Percentiles rank a stretch among this genome's conserved stretches.
phyloP scores from a whole-genome alignment of 192 early-diverging fungal genomes.

The Polychytrium aggregatum region DNA sequence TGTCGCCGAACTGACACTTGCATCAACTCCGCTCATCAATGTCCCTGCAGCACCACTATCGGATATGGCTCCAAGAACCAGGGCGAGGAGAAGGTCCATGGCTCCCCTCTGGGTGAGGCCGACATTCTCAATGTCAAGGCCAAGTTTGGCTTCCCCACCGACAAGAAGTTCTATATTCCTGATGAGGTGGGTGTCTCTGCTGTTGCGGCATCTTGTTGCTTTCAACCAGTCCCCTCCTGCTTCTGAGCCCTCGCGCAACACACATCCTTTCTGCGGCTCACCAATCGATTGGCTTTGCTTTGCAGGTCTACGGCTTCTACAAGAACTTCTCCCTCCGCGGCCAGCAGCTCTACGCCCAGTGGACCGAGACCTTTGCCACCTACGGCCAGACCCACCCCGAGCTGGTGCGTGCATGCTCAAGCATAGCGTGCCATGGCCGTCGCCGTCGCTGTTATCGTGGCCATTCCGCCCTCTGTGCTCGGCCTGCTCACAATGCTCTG shows the following conservation, averaged over 20 bases:
- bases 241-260: background rate
- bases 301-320: slow-evolving; percentile 33
- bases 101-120: slow-evolving; percentile 64
- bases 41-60: slow-evolving; percentile 64
- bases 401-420: slow-evolving; percentile 19
- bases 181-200: slow-evolving; percentile 47
- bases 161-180: slow-evolving; percentile 63
- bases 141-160: slow-evolving; percentile 73
- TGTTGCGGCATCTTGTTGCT: no score
- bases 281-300: slow-evolving; percentile 1
- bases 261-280: background rate
- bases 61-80: slow-evolving; percentile 82
- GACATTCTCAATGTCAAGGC: slow-evolving; percentile 62
- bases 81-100: slow-evolving; percentile 90
- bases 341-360: slow-evolving; percentile 53
- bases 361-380: slow-evolving; percentile 60
- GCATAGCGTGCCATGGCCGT: no score
- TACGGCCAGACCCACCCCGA: slow-evolving; percentile 64
- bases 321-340: slow-evolving; percentile 43
- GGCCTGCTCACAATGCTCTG: no score
- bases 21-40: no score
- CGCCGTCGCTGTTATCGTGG: no score
- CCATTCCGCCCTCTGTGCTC: no score
- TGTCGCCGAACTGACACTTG: no score
- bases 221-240: no score